Base-by-base conservation (phyloP, 371 early-diverging fungal genomes). In the Syncephalastrum racemosum region DNA sequence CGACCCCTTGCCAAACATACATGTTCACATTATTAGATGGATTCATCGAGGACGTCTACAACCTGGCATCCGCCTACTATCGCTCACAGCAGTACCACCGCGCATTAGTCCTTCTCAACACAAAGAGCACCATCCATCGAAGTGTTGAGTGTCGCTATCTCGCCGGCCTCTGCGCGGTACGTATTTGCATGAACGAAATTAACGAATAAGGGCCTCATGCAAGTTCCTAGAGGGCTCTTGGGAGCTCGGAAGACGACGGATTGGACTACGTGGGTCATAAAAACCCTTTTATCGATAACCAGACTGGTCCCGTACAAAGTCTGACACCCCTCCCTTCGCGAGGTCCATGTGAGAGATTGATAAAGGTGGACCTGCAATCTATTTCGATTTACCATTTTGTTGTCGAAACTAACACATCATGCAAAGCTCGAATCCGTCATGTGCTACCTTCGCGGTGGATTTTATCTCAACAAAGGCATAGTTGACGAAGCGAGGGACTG, bases 161-260 rank as follows among this genome's bases (percentile, higher is more conserved):
- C 6, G 85, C 87, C 20, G 85, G 80, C 14, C 72, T 83, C 44
- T 87, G 89, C 60, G 71, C 78, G 45, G 86, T 87, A 75, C 75
- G 69, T 63, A 18, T 14, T 22, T 45, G 42, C 18, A 44, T n/a
- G 40, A 48, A 36, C 54, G 10, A 62, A 42, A 44, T 22, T 54
- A 43, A 46, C 19, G 50, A 23, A 58, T 19, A 51, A 44, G 22
- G 14, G 43, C 19, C 42, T 53, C 22, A 50, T 18, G 41, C 4
- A 13, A 42, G 39, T 57, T 22, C 46, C 39, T 60, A 84, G 86
- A 75, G 80, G 44, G 76, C 80, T 19, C 65, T 85, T 41, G 80
- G 74, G 42, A 79, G 83, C 40, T 87, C 83, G 68, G 60, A 68
- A 52, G 82, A 85, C 54, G 36, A 31, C 36, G 87, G 79, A 1